Evolutionary conservation across 2,329 filamentous ascomycete species (phyloP).

Genomic region (Tolypocladium tropicale): DNA sequence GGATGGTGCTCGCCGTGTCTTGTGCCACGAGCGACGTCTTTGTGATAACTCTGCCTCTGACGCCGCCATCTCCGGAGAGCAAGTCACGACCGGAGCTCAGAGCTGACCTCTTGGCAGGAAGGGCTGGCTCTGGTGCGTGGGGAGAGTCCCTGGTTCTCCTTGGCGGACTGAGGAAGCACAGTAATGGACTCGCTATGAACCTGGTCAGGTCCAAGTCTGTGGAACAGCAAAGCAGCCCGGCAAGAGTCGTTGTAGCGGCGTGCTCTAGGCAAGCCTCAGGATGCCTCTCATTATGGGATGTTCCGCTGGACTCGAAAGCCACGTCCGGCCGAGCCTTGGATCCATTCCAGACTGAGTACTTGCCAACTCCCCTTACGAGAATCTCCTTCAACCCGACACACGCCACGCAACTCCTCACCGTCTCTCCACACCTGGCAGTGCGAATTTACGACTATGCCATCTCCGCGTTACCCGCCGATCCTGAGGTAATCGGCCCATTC

Average conservation of each 20-base stretch:
- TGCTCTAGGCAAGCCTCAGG: conserved; percentile 51
- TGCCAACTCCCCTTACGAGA: conserved; percentile 41
- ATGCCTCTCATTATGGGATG: conserved; percentile 47
- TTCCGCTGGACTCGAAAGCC: conserved; percentile 34
- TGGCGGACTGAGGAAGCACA: conserved; percentile 39
- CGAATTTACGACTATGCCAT: conserved; percentile 52
- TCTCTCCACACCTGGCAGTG: conserved; percentile 44
- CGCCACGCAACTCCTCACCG: conserved; percentile 46
- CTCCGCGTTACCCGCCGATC: conserved; percentile 40
- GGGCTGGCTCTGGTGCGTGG: conserved; percentile 52
- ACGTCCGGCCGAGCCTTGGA: conserved; percentile 20
- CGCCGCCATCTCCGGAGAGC: conserved; percentile 49
- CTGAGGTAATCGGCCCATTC: conserved; percentile 38
- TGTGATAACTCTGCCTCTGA: conserved; percentile 48
- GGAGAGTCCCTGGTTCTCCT: conserved; percentile 48
- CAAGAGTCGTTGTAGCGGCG: conserved; percentile 46
- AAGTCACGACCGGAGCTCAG: conserved; percentile 45
- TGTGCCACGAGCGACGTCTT: conserved; percentile 48
- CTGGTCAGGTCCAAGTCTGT: conserved; percentile 32
- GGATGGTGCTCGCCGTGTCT: conserved; percentile 50
- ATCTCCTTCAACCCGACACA: conserved; percentile 53
- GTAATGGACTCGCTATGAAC: conserved; percentile 46
- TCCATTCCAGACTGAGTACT: conserved; percentile 51
- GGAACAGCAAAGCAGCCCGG: conserved; percentile 23
- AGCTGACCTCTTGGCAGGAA: conserved; percentile 38